A percentile compares a stretch with the other conserved stretches of the same genome.
phyloP scores from a whole-genome alignment of 2,329 filamentous ascomycete genomes.

The Sarocladiaceae sp. region DNA sequence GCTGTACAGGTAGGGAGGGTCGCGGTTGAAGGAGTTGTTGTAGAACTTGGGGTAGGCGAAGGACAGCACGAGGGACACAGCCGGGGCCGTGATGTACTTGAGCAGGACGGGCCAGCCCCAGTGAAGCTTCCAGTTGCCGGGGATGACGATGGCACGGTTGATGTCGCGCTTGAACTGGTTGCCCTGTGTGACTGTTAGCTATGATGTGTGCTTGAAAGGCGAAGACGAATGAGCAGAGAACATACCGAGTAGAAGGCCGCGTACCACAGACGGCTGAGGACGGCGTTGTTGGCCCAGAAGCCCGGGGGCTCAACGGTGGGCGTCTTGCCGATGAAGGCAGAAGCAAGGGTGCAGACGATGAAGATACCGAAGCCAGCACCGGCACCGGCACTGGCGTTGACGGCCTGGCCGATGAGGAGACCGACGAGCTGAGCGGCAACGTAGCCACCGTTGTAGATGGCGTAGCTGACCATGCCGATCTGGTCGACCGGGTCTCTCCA shows the following conservation, averaged over 20 bases:
- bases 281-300: constrained; percentile 33
- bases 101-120: constrained; percentile 36
- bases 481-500: constrained; percentile 41
- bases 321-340: constrained; percentile 30
- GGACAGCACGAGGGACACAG: constrained; percentile 37
- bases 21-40: constrained; percentile 21
- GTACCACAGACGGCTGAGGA: constrained; percentile 40
- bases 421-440: constrained; percentile 41
- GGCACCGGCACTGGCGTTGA: constrained; percentile 33
- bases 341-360: constrained; percentile 26
- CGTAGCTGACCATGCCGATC: constrained; percentile 31
- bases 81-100: constrained; percentile 37
- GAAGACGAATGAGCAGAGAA: not conserved
- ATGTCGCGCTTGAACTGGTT: constrained; percentile 46
- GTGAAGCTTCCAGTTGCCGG: constrained; percentile 46
- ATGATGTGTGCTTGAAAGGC: not conserved
- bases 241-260: constrained; percentile 46
- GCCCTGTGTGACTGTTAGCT: constrained; percentile 35
- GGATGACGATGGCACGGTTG: constrained; percentile 38
- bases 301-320: constrained; percentile 31
- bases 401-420: constrained; percentile 38
- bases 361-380: constrained; percentile 44
- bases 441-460: constrained; percentile 40
- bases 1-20: constrained; percentile 34
- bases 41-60: constrained; percentile 40